Conservation (phyloP, 1,284 basidiomycete genomes). For the Moniliophthora roreri region DNA sequence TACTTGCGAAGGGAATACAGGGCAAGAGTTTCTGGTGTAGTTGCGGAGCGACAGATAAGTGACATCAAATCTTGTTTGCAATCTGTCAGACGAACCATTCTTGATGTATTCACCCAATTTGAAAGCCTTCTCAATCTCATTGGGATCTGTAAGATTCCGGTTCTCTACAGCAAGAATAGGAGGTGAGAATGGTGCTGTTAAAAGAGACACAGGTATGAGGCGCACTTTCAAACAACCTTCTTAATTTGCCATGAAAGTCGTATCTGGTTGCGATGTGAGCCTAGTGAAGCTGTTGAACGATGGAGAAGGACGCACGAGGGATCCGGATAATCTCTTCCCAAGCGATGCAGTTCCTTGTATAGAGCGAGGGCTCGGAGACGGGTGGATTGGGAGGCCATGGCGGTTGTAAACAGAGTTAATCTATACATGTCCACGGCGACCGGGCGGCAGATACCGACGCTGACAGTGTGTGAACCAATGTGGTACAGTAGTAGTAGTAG, state of each 20-base stretch:
- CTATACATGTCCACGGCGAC: too few relatives aligned
- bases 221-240: slow-evolving; percentile 72
- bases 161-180: slow-evolving; percentile 56
- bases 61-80: background rate
- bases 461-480: background rate
- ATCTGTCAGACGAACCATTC: slow-evolving; percentile 58
- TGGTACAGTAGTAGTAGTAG: too few relatives aligned
- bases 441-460: background rate
- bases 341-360: slow-evolving; percentile 77
- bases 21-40: slow-evolving; percentile 73
- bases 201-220: slow-evolving; percentile 12
- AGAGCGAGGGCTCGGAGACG: slow-evolving; percentile 64
- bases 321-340: slow-evolving; percentile 79
- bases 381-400: slow-evolving; percentile 22
- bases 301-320: slow-evolving; percentile 53
- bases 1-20: slow-evolving; percentile 87
- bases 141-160: slow-evolving; percentile 62
- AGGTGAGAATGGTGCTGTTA: slow-evolving; percentile 6
- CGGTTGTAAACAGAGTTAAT: background rate
- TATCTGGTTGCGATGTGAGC: slow-evolving; percentile 47
- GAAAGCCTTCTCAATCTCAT: slow-evolving; percentile 78
- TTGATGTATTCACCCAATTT: slow-evolving; percentile 86
- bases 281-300: slow-evolving; percentile 2
- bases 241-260: slow-evolving; percentile 69
- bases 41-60: background rate